Evolutionary conservation across 805 yeast genomes (phyloP).

Genomic region (Novakomyces olei): DNA sequence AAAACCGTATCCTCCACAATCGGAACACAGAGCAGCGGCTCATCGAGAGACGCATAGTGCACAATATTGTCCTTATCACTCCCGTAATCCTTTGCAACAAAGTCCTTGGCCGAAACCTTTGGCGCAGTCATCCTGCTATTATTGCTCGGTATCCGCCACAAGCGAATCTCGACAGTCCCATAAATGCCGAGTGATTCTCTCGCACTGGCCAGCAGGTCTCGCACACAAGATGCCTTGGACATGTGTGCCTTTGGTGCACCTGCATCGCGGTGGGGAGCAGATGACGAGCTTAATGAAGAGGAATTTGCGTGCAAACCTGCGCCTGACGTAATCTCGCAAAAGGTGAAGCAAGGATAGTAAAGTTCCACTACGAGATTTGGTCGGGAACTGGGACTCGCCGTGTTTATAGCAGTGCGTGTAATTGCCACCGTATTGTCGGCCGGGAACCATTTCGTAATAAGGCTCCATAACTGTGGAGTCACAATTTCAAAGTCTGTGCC

Average conservation of each 20-base stretch:
- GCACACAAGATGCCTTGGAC: neutral
- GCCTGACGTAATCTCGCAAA: neutral
- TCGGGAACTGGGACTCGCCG: neutral
- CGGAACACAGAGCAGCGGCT: neutral
- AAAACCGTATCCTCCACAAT: neutral
- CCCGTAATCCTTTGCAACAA: neutral
- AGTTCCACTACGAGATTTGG: neutral
- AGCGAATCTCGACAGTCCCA: neutral
- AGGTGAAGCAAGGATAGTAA: neutral
- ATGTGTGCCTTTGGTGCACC: neutral
- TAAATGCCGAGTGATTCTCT: neutral
- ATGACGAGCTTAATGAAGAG: neutral
- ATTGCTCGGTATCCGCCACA: neutral
- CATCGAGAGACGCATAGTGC: neutral
- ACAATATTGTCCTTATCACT: neutral
- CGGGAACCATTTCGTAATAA: constrained; percentile 8
- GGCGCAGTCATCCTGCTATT: neutral
- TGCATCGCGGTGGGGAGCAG: neutral
- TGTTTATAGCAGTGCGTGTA: neutral
- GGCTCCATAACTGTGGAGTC: constrained; percentile 8
- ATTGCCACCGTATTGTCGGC: too few relatives aligned
- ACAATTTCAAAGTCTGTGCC: constrained; percentile 6
- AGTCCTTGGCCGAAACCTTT: neutral
- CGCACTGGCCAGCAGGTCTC: neutral
- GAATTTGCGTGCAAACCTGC: neutral